Percentiles rank a stretch among this genome's conserved stretches.
Evolutionary conservation across 1,139 yeast species (phyloP).

Genomic region (Geotrichum cucujoidarum): DNA sequence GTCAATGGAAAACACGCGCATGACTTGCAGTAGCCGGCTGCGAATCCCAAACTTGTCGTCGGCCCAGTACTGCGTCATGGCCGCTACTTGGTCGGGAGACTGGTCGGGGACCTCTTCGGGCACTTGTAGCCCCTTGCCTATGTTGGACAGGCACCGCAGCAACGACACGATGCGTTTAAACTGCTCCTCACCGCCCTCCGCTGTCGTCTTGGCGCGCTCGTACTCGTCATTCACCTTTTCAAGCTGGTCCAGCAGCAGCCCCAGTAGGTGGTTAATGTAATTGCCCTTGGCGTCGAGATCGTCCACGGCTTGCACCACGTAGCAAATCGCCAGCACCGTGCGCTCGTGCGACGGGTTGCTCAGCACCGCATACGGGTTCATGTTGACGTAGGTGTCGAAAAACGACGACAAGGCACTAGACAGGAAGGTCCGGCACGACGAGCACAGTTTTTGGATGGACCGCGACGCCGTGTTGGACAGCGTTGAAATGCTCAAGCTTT

Average conservation of each 20-base stretch:
- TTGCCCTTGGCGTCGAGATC: slow-evolving; percentile 26
- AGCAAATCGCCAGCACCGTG: slow-evolving; percentile 37
- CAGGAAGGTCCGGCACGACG: slow-evolving; percentile 33
- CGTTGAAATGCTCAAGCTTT: slow-evolving; percentile 29
- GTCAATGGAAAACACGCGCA: slow-evolving; percentile 45
- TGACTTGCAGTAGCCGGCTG: slow-evolving; percentile 39
- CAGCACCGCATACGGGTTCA: slow-evolving; percentile 22
- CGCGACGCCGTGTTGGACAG: slow-evolving; percentile 37
- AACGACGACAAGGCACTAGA: slow-evolving; percentile 31
- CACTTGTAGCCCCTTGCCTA: slow-evolving; percentile 58
- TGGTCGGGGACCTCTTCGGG: slow-evolving; percentile 35
- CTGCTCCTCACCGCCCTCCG: slow-evolving; percentile 17
- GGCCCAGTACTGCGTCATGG: slow-evolving; percentile 32
- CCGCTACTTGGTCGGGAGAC: slow-evolving; percentile 14
- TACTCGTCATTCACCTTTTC: slow-evolving; percentile 14
- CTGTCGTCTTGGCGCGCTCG: neutral
- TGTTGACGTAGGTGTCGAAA: slow-evolving; percentile 30
- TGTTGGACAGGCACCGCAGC: slow-evolving; percentile 55
- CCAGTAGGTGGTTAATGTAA: slow-evolving; percentile 28
- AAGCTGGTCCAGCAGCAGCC: slow-evolving; percentile 25
- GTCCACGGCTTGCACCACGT: slow-evolving; percentile 34
- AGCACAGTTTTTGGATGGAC: slow-evolving; percentile 38
- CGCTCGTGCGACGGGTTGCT: slow-evolving; percentile 32
- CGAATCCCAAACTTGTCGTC: slow-evolving; percentile 45
- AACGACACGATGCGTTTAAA: slow-evolving; percentile 40